Evolutionary conservation across 1,284 basidiomycete genomes (phyloP), one percentile per base, ranked within the genome.

Genomic region (Microbotryum scabiosae): DNA sequence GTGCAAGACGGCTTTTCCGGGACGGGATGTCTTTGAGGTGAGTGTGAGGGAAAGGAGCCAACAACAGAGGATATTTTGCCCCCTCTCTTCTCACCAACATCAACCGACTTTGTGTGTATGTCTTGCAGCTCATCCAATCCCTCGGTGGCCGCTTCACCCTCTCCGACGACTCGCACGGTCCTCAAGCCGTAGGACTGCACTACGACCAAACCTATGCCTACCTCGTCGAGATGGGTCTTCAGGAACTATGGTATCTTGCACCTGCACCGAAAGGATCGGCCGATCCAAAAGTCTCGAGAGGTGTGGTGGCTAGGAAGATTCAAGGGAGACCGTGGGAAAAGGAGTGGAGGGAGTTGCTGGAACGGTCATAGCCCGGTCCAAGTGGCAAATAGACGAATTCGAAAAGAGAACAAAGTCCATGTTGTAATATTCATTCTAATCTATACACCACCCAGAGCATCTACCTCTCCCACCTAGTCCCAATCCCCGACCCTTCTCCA

Each of bases 101-200:
- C n/a, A n/a, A n/a, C n/a, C n/a, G n/a, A n/a, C n/a, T n/a, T n/a
- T n/a, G n/a, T n/a, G n/a, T n/a, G n/a, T n/a, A n/a, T n/a, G n/a
- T n/a, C 8, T 25, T 28, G 45, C 68, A 93, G 88, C 73, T 88
- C 20, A 88, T 97, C 62, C 69, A 83, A 16, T 71, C 78, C 21
- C 73, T 79, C 44, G 81, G 81, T 7, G 94, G 94, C 1, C 81
- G 84, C 25, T 81, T 97, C 61, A 84, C 87, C 23, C 80, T 97
- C 21, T 97, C 93, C 2, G 94, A 98, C 74, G 94, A 98, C 75
- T 94, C 92, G 60, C 94, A 98, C 72, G 91, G 91, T 1, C 86
- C 90, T 1, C 81, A 84, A 45, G 84, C 85, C 20, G 91, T 98
- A 49, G 94, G 90, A 0, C 78, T 92, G 57, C 92, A 97, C 75